These are phyloP conservation scores for Austroboletus rostrupii DNA, from an alignment of 1,284 basidiomycete species.

Conservation along the genomic window DNA sequence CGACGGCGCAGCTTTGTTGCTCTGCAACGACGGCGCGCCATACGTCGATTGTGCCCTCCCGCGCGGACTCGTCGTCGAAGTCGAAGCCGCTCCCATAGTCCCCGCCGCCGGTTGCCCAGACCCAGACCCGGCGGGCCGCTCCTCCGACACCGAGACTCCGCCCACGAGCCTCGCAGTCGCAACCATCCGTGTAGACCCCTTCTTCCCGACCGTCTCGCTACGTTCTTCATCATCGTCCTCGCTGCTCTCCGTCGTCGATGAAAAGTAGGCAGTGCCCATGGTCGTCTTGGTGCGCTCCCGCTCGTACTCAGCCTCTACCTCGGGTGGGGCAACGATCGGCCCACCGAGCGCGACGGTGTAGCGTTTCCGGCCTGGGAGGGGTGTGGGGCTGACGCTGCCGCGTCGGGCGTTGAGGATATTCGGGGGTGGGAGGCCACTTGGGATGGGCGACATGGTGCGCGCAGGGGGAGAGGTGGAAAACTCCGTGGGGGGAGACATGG, in stretches of 20 bases:
- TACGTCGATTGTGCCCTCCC: conserved; percentile 53
- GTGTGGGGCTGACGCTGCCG: conserved; percentile 64
- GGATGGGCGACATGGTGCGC: conserved; percentile 22
- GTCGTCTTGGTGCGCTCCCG: conserved; percentile 20
- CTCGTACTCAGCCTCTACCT: conserved; percentile 33
- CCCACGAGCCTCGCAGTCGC: conserved; percentile 34
- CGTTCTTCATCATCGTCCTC: conserved; percentile 33
- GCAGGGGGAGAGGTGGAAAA: conserved; percentile 22
- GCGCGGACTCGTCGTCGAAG: conserved; percentile 21
- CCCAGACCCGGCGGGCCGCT: neutral
- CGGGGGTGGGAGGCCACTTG: conserved; percentile 33
- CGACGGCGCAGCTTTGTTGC: conserved; percentile 21
- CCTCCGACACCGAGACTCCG: conserved; percentile 1
- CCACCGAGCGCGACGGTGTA: conserved; percentile 79
- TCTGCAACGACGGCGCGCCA: conserved; percentile 28
- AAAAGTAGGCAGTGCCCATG: conserved; percentile 41
- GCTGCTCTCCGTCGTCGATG: conserved; percentile 37
- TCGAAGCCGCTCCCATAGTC: neutral
- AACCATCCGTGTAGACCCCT: conserved; percentile 19
- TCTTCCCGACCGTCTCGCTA: conserved; percentile 64
- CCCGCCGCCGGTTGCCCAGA: neutral
- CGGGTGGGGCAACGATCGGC: conserved; percentile 52
- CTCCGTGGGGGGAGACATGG: conserved; percentile 24
- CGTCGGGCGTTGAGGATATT: conserved; percentile 33
- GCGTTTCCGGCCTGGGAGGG: conserved; percentile 52